A percentile compares a stretch with the other conserved stretches of the same genome.
Conservation (phyloP, 805 yeast species). For the Teunomyces funiuensis region DNA sequence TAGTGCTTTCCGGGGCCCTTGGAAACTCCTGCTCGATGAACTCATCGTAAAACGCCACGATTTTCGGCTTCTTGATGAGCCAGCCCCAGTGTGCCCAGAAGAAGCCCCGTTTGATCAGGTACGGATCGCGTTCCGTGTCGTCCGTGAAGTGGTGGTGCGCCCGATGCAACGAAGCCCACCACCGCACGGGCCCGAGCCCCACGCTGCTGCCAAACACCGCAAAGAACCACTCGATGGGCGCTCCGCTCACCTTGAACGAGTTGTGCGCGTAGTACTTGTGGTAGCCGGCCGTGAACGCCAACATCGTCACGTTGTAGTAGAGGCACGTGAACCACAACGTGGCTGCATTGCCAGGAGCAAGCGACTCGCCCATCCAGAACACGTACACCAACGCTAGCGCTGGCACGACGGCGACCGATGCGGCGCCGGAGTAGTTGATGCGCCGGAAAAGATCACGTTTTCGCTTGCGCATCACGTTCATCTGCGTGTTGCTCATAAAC, state of each 20-base stretch:
- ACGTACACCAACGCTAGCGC: conserved; percentile 27
- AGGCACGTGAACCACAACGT: conserved; percentile 31
- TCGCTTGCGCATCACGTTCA: conserved; percentile 34
- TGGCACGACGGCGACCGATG: conserved; percentile 37
- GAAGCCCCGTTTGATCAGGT: conserved; percentile 77
- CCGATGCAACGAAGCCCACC: conserved; percentile 83
- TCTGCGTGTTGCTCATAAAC: conserved; percentile 23
- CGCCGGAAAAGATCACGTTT: conserved; percentile 36
- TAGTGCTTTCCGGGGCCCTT: too few species aligned
- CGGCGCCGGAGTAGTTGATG: conserved; percentile 35
- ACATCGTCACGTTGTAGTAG: conserved; percentile 36
- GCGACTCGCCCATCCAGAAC: conserved; percentile 15
- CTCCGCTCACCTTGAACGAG: conserved; percentile 28
- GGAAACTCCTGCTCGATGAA: conserved; percentile 40
- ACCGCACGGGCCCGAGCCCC: conserved; percentile 72
- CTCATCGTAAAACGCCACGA: conserved; percentile 28
- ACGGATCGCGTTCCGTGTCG: conserved; percentile 88
- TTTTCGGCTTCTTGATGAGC: conserved; percentile 64
- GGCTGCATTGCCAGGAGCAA: conserved; percentile 26
- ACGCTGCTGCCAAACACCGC: conserved; percentile 68
- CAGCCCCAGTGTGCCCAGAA: conserved; percentile 87
- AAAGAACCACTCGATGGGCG: conserved; percentile 46
- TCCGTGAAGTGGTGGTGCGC: conserved; percentile 85
- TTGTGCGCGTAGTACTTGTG: conserved; percentile 44
- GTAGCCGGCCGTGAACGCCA: conserved; percentile 44